Evolutionary conservation across 306 rosid genomes (phyloP).

Genomic region (Lotus japonicus): DNA sequence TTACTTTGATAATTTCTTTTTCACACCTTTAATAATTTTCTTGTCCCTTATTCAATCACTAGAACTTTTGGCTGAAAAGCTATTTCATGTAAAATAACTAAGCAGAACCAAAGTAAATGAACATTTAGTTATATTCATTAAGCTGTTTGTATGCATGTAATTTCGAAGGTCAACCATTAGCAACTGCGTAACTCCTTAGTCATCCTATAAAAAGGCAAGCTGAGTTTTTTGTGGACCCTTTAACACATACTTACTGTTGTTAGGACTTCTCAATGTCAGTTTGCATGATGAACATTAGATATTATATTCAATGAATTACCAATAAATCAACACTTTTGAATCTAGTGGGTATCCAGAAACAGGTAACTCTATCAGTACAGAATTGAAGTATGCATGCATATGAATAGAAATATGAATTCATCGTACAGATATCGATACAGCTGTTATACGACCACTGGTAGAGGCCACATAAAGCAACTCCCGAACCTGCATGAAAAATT

Average conservation of each 20-base stretch:
- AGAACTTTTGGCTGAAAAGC: not conserved
- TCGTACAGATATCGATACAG: slow-evolving; percentile 51
- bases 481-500: slow-evolving; percentile 42
- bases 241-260: not conserved
- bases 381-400: not conserved
- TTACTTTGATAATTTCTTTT: not conserved
- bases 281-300: slow-evolving; percentile 4
- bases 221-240: not conserved
- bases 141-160: not conserved
- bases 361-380: not conserved
- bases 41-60: not conserved
- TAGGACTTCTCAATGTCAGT: not conserved
- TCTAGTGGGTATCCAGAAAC: not conserved
- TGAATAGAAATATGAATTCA: slow-evolving; percentile 11
- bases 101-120: not conserved
- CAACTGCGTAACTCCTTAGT: not conserved
- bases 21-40: not conserved
- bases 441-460: slow-evolving; percentile 70
- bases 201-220: not conserved
- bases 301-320: not conserved
- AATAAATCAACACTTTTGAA: not conserved
- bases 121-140: not conserved
- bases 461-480: slow-evolving; percentile 75
- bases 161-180: not conserved
- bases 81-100: not conserved